Evolutionary conservation across 768 basidiomycete genomes (phyloP).

Genomic region (Cubamyces sp.): DNA sequence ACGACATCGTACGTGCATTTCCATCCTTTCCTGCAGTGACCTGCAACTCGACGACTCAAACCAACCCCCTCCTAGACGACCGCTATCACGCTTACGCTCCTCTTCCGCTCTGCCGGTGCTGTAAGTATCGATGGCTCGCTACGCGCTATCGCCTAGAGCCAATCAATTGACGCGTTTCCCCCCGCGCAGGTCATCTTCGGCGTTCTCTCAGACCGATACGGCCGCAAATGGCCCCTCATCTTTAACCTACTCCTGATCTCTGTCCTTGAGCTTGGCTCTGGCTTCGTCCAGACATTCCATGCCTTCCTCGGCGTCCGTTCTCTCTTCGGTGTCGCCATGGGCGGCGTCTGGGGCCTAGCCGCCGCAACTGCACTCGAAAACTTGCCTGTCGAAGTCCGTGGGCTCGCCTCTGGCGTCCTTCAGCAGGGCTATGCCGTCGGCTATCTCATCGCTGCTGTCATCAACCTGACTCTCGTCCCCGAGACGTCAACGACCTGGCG

Average conservation of each 20-base stretch:
- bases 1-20: constrained; percentile 46
- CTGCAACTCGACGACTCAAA: constrained; percentile 12
- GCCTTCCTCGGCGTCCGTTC: constrained; percentile 84
- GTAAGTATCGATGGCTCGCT: constrained; percentile 38
- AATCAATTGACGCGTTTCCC: background rate
- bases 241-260: constrained; percentile 72
- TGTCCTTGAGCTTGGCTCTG: constrained; percentile 75
- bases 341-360: constrained; percentile 87
- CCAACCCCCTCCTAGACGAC: constrained; percentile 50
- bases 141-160: background rate
- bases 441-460: constrained; percentile 80
- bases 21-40: background rate
- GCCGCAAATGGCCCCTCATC: constrained; percentile 93
- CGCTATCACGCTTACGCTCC: constrained; percentile 87
- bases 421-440: constrained; percentile 92
- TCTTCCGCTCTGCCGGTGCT: constrained; percentile 85
- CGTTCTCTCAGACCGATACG: constrained; percentile 83
- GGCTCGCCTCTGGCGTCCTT: constrained; percentile 80
- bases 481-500: constrained; percentile 56
- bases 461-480: constrained; percentile 70
- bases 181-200: constrained; percentile 66
- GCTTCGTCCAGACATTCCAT: constrained; percentile 76
- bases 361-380: constrained; percentile 87
- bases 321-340: constrained; percentile 88
- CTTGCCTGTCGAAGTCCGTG: constrained; percentile 84